Conservation (phyloP, 2,329 filamentous ascomycete genomes). For the Venturiaceae sp. region DNA sequence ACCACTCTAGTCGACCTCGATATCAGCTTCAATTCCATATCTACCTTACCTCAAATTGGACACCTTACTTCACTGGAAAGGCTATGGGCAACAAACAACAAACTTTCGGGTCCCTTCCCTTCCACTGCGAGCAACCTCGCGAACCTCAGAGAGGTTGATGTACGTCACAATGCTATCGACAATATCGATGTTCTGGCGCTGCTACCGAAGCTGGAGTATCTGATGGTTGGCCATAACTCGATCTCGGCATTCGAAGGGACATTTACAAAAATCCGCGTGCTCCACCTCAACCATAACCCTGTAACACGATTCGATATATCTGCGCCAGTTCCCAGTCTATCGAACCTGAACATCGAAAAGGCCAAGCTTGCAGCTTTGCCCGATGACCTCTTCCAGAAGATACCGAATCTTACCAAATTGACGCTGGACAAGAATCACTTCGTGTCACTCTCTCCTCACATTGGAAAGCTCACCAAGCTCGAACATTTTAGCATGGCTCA, state of each 20-base stretch:
- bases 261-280: conserved; percentile 73
- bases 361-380: conserved; percentile 82
- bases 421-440: conserved; percentile 94
- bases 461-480: conserved; percentile 71
- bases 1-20: conserved; percentile 84
- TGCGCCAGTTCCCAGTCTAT: conserved; percentile 67
- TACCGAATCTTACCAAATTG: conserved; percentile 78
- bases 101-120: conserved; percentile 66
- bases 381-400: conserved; percentile 78
- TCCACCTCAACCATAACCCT: conserved; percentile 90
- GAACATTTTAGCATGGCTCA: conserved; percentile 92
- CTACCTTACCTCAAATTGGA: conserved; percentile 68
- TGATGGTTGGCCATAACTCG: conserved; percentile 85
- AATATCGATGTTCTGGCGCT: conserved; percentile 81
- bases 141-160: conserved; percentile 81
- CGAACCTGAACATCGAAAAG: conserved; percentile 79
- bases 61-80: conserved; percentile 72
- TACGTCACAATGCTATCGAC: conserved; percentile 84
- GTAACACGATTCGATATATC: conserved; percentile 87
- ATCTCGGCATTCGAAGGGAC: conserved; percentile 83
- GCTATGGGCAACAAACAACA: conserved; percentile 93
- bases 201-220: conserved; percentile 75
- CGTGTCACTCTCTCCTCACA: conserved; percentile 74
- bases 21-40: conserved; percentile 91
- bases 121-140: conserved; percentile 60